Evolutionary conservation across 73 alveolate genomes (phyloP).

Genomic region (Symbiodinium natans): DNA sequence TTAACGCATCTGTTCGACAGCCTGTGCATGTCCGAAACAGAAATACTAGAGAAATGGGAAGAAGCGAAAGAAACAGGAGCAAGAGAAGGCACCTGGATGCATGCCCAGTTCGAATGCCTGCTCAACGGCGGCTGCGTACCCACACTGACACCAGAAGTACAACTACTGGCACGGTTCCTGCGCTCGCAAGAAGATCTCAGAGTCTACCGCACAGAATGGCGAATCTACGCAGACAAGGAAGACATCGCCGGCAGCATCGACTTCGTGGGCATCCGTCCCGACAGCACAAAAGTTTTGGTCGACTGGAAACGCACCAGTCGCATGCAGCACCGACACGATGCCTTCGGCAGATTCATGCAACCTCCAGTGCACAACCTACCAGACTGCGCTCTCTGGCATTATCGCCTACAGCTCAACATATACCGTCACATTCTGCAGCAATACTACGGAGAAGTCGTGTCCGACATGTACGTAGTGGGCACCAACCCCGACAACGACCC

Average conservation of each 20-base stretch:
- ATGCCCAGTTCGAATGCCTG: not conserved
- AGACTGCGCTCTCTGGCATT: not conserved
- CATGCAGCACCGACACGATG: not conserved
- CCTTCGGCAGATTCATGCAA: not conserved
- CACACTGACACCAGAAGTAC: not conserved
- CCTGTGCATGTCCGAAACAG: not conserved
- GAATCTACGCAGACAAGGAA: not conserved
- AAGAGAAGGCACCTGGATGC: not conserved
- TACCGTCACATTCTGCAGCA: not conserved
- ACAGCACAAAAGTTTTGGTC: not conserved
- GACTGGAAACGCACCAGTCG: not conserved
- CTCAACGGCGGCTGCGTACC: not conserved
- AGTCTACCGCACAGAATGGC: not conserved
- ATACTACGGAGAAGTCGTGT: not conserved
- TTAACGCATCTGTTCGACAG: too few relatives aligned
- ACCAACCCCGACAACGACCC: not conserved
- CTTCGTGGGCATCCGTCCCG: not conserved
- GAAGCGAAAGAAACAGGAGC: not conserved
- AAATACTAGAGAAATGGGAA: not conserved
- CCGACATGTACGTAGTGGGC: not conserved
- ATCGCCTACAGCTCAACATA: not conserved
- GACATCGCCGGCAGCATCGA: constrained; percentile 1
- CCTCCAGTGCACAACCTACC: not conserved
- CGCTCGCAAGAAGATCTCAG: too few relatives aligned
- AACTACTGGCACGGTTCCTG: not conserved